Percentiles rank a stretch among this genome's conserved stretches.
These are phyloP conservation scores for Quercus ilex DNA, from an alignment of 306 rosid species.

Conservation along the genomic window DNA sequence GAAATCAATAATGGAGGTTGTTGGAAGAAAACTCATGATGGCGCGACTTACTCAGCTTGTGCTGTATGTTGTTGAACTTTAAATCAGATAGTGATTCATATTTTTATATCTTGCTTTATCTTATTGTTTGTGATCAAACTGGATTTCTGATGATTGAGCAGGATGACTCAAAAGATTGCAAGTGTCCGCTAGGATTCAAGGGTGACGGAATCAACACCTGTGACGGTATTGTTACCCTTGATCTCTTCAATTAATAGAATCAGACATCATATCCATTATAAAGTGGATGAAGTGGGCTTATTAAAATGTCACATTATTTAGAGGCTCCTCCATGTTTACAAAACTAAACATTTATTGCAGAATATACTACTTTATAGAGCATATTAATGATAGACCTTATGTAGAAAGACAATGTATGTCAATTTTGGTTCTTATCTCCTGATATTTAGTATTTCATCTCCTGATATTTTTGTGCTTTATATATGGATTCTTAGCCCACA, in stretches of 20 bases:
- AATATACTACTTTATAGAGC: not conserved
- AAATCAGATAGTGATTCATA: not conserved
- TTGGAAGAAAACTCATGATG: conserved; percentile 57
- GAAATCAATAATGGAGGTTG: conserved; percentile 91
- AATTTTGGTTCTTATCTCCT: not conserved
- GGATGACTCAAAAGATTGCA: conserved; percentile 79
- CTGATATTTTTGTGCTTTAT: not conserved
- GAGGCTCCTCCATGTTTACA: not conserved
- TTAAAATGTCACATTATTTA: not conserved
- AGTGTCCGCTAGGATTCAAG: conserved; percentile 82
- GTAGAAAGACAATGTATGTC: not conserved
- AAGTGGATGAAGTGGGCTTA: not conserved
- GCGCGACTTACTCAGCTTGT: conserved; percentile 78
- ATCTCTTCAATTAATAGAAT: not conserved
- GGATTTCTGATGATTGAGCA: conserved; percentile 26
- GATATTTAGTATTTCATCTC: not conserved
- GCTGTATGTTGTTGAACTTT: conserved; percentile 45
- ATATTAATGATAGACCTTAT: not conserved
- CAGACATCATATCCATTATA: not conserved
- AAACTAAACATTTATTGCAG: not conserved
- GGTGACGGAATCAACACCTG: conserved; percentile 79
- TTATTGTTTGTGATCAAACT: not conserved
- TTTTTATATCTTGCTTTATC: not conserved
- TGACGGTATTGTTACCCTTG: conserved; percentile 54
- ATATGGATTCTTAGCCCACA: not conserved